phyloP scores from a whole-genome alignment of 2,329 filamentous ascomycete species.

The Spiromastix sp. region DNA sequence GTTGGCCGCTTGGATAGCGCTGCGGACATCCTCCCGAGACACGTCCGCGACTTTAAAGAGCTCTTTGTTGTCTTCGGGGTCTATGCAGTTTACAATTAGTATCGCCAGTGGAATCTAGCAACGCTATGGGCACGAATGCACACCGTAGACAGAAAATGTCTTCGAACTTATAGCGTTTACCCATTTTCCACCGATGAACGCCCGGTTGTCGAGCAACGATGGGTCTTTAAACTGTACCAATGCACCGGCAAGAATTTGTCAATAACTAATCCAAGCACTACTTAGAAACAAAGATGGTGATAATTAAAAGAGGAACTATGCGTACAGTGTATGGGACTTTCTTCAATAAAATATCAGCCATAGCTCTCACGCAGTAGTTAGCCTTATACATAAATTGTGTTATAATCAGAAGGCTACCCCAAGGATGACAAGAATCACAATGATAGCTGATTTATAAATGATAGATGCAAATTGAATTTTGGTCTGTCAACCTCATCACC shows the following conservation, averaged over 20 bases:
- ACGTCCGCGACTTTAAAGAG: constrained; percentile 6
- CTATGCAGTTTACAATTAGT: too few species aligned
- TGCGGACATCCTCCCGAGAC: constrained; percentile 3
- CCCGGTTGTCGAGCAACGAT: constrained; percentile 7
- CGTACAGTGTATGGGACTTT: constrained; percentile 6
- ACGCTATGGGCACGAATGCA: neutral
- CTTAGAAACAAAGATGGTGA: constrained; percentile 1
- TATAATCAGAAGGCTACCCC: too few species aligned
- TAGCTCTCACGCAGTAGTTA: too few species aligned
- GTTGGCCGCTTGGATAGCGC: constrained; percentile 5
- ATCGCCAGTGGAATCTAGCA: too few species aligned
- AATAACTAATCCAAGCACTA: neutral
- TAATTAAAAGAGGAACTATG: neutral
- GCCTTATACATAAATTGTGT: too few species aligned
- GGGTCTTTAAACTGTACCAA: constrained; percentile 7
- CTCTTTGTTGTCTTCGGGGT: constrained; percentile 9
- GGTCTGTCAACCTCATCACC: too few species aligned
- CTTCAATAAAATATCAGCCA: constrained; percentile 4
- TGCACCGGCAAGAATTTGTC: neutral
- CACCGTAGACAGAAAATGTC: constrained; percentile 7
- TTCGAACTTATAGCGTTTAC: constrained; percentile 4
- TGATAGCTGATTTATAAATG: too few species aligned
- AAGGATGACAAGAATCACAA: too few species aligned
- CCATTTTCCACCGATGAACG: constrained; percentile 9
- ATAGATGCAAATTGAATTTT: too few species aligned